phyloP scores from a whole-genome alignment of 2,329 filamentous ascomycete species.

The Phialocephala sp. region DNA sequence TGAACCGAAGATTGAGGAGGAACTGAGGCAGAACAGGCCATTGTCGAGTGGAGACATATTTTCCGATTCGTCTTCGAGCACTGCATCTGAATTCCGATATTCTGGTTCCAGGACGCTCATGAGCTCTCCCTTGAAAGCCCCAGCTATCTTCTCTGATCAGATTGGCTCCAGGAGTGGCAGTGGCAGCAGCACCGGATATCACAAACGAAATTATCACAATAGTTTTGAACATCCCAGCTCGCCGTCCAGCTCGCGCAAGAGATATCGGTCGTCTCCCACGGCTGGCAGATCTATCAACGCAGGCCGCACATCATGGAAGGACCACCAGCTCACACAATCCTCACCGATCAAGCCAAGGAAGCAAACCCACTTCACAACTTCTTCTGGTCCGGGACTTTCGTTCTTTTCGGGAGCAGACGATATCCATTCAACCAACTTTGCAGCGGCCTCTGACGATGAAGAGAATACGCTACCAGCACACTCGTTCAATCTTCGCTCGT shows the following conservation, averaged over 20 bases:
- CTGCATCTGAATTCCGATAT: conserved; percentile 77
- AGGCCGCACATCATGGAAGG: conserved; percentile 73
- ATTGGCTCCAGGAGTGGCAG: conserved; percentile 62
- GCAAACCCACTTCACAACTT: conserved; percentile 75
- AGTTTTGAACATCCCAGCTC: conserved; percentile 59
- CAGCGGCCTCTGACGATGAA: conserved; percentile 76
- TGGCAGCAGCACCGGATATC: conserved; percentile 68
- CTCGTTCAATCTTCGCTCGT: conserved; percentile 77
- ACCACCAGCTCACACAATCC: conserved; percentile 77
- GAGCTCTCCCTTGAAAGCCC: conserved; percentile 85
- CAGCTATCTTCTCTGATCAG: conserved; percentile 80
- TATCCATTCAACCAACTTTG: conserved; percentile 61
- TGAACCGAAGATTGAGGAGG: conserved; percentile 82
- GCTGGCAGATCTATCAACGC: conserved; percentile 61
- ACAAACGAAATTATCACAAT: conserved; percentile 67
- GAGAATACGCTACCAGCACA: conserved; percentile 80
- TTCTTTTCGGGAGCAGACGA: conserved; percentile 75
- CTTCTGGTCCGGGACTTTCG: conserved; percentile 73
- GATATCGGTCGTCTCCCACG: conserved; percentile 70
- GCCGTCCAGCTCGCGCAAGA: conserved; percentile 66
- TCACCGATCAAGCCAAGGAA: conserved; percentile 83
- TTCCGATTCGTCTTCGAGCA: conserved; percentile 82
- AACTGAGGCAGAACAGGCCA: conserved; percentile 70
- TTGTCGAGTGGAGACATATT: conserved; percentile 72
- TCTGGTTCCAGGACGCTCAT: conserved; percentile 62